phyloP scores from a whole-genome alignment of 805 yeast genomes.

The Starmerella scarabaei region DNA sequence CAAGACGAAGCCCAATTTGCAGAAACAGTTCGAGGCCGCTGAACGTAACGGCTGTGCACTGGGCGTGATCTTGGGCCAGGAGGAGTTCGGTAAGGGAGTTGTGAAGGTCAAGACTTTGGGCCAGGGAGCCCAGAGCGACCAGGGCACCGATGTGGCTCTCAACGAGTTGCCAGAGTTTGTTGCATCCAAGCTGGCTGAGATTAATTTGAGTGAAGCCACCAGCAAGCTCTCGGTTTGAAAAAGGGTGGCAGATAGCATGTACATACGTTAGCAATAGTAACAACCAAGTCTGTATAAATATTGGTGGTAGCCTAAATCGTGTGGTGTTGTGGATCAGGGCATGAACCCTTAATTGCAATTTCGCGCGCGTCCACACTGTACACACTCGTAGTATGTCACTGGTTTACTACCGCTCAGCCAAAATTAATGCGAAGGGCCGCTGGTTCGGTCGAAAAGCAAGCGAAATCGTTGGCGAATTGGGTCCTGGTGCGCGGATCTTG shows the following conservation, averaged over 20 bases:
- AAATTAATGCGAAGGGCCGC: constrained; percentile 21
- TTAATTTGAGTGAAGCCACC: not conserved
- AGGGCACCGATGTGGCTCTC: constrained; percentile 66
- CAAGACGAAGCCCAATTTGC: constrained; percentile 84
- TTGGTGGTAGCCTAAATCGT: no score
- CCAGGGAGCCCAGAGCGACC: constrained; percentile 73
- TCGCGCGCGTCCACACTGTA: no score
- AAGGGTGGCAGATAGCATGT: no score
- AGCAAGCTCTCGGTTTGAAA: constrained; percentile 2
- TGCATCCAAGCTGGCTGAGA: constrained; percentile 35
- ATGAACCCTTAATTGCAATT: no score
- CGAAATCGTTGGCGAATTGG: constrained; percentile 17
- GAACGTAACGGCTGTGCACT: constrained; percentile 84
- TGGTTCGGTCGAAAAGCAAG: constrained; percentile 18
- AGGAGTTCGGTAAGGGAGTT: constrained; percentile 71
- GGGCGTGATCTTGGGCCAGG: constrained; percentile 91
- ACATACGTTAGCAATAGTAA: no score
- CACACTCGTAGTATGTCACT: no score
- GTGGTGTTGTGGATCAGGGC: no score
- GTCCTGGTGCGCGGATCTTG: constrained; percentile 8
- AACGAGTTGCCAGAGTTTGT: constrained; percentile 45
- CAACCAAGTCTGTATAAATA: no score
- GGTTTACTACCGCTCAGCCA: constrained; percentile 17
- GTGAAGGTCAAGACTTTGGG: constrained; percentile 81
- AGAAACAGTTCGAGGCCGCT: constrained; percentile 96